Conservation (phyloP, 805 yeast genomes). For the Schwanniomyces pseudopolymorphus region DNA sequence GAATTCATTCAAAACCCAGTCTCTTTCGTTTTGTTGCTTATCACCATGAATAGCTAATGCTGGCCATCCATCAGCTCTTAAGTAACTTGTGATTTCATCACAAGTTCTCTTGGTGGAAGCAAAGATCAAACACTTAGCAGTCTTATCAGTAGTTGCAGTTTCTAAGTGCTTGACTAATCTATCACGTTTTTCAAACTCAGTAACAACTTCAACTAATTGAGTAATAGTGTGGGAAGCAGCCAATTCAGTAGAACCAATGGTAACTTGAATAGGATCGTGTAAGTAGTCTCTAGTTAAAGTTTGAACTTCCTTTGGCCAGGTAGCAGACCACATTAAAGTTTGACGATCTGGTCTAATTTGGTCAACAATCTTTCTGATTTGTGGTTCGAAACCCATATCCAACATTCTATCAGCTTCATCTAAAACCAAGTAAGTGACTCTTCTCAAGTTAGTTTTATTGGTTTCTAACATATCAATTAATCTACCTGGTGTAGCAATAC, state of each 20-base stretch:
- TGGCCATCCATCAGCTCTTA: slow-evolving; percentile 98
- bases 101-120: slow-evolving; percentile 98
- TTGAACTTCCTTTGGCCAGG: slow-evolving; percentile 99
- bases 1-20: slow-evolving; percentile 95
- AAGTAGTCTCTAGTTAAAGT: slow-evolving; percentile 88
- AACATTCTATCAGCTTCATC: slow-evolving; percentile 99
- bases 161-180: slow-evolving; percentile 81
- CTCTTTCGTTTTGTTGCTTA: slow-evolving; percentile 96
- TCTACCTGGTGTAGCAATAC: slow-evolving; percentile 99
- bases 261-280: slow-evolving; percentile 92
- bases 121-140: slow-evolving; percentile 80
- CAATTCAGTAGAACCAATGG: slow-evolving; percentile 91
- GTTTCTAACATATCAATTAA: slow-evolving; percentile 95
- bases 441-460: slow-evolving; percentile 89
- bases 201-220: slow-evolving; percentile 87
- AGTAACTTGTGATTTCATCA: slow-evolving; percentile 87
- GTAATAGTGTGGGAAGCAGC: slow-evolving; percentile 96
- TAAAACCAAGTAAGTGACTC: slow-evolving; percentile 94
- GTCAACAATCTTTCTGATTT: slow-evolving; percentile 95
- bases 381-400: slow-evolving; percentile 99
- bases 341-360: slow-evolving; percentile 99
- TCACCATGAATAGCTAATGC: slow-evolving; percentile 99
- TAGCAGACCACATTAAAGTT: slow-evolving; percentile 99
- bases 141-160: slow-evolving; percentile 66
- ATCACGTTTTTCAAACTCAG: slow-evolving; percentile 94